Base-by-base conservation (phyloP, 2,329 filamentous ascomycete species). In the Aspergillus nomiae region DNA sequence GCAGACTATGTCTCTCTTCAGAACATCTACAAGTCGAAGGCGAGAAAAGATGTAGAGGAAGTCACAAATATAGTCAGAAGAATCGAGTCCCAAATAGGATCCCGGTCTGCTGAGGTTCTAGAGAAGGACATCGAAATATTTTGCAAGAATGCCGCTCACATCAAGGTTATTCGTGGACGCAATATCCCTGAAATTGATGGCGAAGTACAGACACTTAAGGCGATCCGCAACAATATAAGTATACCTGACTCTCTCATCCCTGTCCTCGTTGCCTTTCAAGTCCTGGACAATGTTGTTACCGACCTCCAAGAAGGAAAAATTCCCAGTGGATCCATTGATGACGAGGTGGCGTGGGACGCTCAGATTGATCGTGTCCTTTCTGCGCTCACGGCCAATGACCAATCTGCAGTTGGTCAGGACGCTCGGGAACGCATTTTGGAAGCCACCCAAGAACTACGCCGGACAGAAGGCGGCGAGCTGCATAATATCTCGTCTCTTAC, bases 61-160 rank as follows among this genome's bases (percentile, higher is more conserved):
- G 90, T 98, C 2, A 80, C 92, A 3, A 79, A 83, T 14, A 87
- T 79, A 14, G 89, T 92, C 48, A 87, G 87, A 54, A 77, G 81
- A 38, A 73, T 85, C 11, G 87, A 89, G 72, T 71, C 80, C 6
- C 73, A 79, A 14, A 75, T 85, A 19, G 77, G 87, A 77, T 72
- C 82, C 79, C 68, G 73, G 75, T 66, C 72, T 3, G 71, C 71
- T 2, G 66, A 73, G 3, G 84, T 96, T 61, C 84, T 90, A 54
- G 82, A 87, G 51, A 86, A 86, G 59, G 92, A 97, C 70, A 89
- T 98, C 53, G 94, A 97, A 73, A 83, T 90, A 41, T 98, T 97
- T 77, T 98, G 94, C 85, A 97, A 96, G 80, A 96, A 96, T 69
- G 94, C 94, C 56, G 91, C 91, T 54, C 95, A 96, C 75, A 90